phyloP scores from a whole-genome alignment of 371 early-diverging fungal species.

The Funneliformis caledonium region DNA sequence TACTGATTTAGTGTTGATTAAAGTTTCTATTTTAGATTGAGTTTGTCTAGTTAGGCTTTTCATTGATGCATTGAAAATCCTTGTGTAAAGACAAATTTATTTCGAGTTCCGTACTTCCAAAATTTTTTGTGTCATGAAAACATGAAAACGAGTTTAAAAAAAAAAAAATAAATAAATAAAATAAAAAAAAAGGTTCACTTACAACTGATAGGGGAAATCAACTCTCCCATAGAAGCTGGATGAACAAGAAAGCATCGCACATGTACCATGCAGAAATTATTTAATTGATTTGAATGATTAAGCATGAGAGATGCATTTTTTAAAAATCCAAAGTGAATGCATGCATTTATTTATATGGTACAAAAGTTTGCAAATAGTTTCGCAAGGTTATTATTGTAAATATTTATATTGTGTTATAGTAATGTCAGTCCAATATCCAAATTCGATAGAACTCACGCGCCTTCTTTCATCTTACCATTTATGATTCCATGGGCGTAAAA shows the following conservation, averaged over 20 bases:
- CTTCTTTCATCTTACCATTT: background rate
- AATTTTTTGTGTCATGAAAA: no score
- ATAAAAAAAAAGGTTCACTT: background rate
- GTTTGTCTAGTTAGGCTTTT: no score
- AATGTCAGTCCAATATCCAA: background rate
- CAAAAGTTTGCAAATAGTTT: background rate
- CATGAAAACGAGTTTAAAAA: no score
- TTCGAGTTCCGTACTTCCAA: no score
- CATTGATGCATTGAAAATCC: no score
- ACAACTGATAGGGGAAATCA: background rate
- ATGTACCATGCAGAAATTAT: background rate
- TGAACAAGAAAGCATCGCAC: background rate
- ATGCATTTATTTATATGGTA: background rate
- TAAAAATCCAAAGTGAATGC: background rate
- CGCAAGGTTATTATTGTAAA: background rate
- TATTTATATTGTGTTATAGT: background rate
- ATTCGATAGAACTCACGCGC: background rate
- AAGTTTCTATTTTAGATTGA: no score
- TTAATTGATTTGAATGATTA: no score
- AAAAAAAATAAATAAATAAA: no score
- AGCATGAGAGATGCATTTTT: no score
- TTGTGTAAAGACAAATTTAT: no score
- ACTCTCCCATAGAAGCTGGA: background rate
- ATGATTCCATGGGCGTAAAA: background rate
- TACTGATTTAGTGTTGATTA: no score